A percentile compares a stretch with the other conserved stretches of the same genome.
Conservation (phyloP, 2,329 filamentous ascomycete species). For the Aspergillus terreus region DNA sequence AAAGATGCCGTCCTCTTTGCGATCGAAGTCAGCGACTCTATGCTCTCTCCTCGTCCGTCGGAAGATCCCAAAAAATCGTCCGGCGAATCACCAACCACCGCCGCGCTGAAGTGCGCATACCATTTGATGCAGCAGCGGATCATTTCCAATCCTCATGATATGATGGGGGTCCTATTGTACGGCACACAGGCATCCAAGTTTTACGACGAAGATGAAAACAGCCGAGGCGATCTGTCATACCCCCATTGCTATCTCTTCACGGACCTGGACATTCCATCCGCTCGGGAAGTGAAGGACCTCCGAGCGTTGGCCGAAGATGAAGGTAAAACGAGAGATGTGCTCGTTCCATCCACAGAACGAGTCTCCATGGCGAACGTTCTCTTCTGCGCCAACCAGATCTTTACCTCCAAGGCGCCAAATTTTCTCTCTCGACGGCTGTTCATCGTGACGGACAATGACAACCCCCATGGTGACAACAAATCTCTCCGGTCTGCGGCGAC, state of each 20-base stretch:
- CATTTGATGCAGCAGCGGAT: conserved; percentile 97
- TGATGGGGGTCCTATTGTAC: conserved; percentile 93
- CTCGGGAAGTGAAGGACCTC: conserved; percentile 77
- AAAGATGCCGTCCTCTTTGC: conserved; percentile 99
- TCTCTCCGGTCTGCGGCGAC: conserved; percentile 70
- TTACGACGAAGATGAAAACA: conserved; percentile 60
- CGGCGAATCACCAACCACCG: conserved; percentile 71
- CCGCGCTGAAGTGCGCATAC: conserved; percentile 90
- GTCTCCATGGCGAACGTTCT: conserved; percentile 84
- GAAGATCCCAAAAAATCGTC: conserved; percentile 71
- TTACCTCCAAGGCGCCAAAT: conserved; percentile 90
- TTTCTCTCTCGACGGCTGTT: conserved; percentile 92
- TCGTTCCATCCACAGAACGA: conserved; percentile 65
- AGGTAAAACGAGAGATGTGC: conserved; percentile 64
- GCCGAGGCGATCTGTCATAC: conserved; percentile 61
- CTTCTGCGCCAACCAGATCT: conserved; percentile 94
- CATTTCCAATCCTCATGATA: conserved; percentile 91
- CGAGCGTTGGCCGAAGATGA: conserved; percentile 74
- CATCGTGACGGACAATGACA: conserved; percentile 90
- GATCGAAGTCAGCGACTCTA: conserved; percentile 85
- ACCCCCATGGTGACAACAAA: conserved; percentile 73
- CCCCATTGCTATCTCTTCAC: conserved; percentile 90
- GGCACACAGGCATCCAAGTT: conserved; percentile 84
- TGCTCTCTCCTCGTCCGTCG: conserved; percentile 66
- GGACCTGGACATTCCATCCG: conserved; percentile 82